These are phyloP conservation scores for Stentor roeselii DNA, from an alignment of 73 alveolate genomes.

Conservation along the genomic window DNA sequence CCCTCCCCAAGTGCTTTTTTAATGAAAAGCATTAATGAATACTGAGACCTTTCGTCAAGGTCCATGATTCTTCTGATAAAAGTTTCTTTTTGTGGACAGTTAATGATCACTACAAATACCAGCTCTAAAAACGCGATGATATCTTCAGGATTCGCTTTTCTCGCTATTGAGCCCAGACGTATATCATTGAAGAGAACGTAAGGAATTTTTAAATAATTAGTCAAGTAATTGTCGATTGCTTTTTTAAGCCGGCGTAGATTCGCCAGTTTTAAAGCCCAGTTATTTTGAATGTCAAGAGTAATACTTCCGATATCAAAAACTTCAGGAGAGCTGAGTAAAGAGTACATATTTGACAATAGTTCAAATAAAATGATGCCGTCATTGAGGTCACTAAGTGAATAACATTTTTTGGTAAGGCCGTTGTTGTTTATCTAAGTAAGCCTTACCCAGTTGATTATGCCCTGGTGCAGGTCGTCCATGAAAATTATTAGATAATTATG, in stretches of 20 bases:
- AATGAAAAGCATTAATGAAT: background rate
- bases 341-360: background rate
- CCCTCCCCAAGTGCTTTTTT: slow-evolving; percentile 12
- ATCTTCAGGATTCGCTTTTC: slow-evolving; percentile 20
- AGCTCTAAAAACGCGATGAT: slow-evolving; percentile 6
- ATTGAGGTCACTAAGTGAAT: background rate
- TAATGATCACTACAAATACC: slow-evolving; percentile 1
- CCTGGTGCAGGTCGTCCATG: background rate
- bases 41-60: background rate
- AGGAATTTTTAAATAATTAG: background rate
- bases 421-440: background rate
- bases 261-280: slow-evolving; percentile 25
- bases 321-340: background rate
- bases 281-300: background rate
- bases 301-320: slow-evolving; percentile 11
- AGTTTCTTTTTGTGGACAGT: slow-evolving; percentile 19
- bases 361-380: slow-evolving; percentile 10
- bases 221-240: background rate
- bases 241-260: slow-evolving; percentile 25
- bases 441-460: slow-evolving; percentile 1
- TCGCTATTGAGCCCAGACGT: background rate
- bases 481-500: no score
- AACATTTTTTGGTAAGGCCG: background rate
- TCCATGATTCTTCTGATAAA: background rate
- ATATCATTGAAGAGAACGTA: background rate